These are phyloP conservation scores for Sherardia arvensis DNA, from an alignment of 257 asterid genomes.

Conservation along the genomic window DNA sequence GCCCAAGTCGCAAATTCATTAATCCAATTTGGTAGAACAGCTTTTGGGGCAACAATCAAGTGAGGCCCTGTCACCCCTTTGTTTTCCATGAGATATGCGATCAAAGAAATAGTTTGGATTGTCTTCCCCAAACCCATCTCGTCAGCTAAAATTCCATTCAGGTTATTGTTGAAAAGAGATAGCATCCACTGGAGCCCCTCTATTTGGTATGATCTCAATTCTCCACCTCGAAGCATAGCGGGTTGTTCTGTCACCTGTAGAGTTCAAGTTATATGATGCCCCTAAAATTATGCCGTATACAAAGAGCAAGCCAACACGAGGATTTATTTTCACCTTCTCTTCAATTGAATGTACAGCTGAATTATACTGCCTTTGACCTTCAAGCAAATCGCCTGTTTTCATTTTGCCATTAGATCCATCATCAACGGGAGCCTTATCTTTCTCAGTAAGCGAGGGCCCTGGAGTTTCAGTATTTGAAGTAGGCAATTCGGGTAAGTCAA, in stretches of 20 bases:
- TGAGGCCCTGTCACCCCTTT: constrained; percentile 96
- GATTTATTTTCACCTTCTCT: constrained; percentile 59
- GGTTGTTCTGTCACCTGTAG: constrained; percentile 96
- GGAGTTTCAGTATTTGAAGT: constrained; percentile 61
- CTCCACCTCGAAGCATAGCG: constrained; percentile 98
- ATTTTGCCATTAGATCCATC: constrained; percentile 39
- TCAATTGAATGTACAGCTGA: constrained; percentile 97
- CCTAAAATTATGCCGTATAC: not conserved
- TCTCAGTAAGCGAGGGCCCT: constrained; percentile 61
- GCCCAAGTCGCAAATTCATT: constrained; percentile 90
- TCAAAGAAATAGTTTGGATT: constrained; percentile 85
- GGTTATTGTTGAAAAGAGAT: constrained; percentile 87
- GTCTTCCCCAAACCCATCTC: constrained; percentile 99
- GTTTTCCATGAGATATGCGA: constrained; percentile 92
- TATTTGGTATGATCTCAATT: constrained; percentile 75
- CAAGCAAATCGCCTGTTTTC: constrained; percentile 80
- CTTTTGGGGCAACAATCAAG: constrained; percentile 98
- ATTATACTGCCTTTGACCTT: constrained; percentile 94
- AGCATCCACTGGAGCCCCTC: constrained; percentile 99
- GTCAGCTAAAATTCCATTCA: constrained; percentile 96
- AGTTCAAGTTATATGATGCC: constrained; percentile 6
- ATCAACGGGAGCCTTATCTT: constrained; percentile 54
- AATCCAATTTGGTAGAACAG: constrained; percentile 96
- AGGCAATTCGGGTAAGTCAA: constrained; percentile 48
- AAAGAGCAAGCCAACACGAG: not conserved